Conservation (phyloP, 805 yeast genomes). For the Monosporozyma siamensis region DNA sequence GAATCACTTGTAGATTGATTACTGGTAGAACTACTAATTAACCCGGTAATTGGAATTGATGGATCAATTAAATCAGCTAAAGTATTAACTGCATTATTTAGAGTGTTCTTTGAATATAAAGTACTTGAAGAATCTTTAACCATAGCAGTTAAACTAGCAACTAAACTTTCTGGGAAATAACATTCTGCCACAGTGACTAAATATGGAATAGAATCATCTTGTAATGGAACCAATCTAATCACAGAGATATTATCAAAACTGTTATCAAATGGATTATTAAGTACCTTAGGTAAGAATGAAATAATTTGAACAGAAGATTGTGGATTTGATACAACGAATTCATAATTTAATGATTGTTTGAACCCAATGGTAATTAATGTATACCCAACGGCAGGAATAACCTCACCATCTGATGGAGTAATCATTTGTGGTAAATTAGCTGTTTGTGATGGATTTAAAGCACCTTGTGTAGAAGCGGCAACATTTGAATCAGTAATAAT, state of each 20-base stretch:
- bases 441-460: slow-evolving; percentile 13
- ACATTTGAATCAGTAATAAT: slow-evolving; percentile 32
- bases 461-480: slow-evolving; percentile 11
- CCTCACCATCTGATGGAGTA: not conserved
- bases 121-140: slow-evolving; percentile 44
- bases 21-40: slow-evolving; percentile 4
- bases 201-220: slow-evolving; percentile 38
- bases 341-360: slow-evolving; percentile 69
- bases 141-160: slow-evolving; percentile 41
- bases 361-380: slow-evolving; percentile 36
- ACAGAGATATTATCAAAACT: slow-evolving; percentile 2
- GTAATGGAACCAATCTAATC: slow-evolving; percentile 6
- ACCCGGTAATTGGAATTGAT: slow-evolving; percentile 25
- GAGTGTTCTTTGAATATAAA: slow-evolving; percentile 51
- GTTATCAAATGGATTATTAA: slow-evolving; percentile 41
- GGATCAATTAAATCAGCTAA: slow-evolving; percentile 65
- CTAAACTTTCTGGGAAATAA: slow-evolving; percentile 56
- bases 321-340: slow-evolving; percentile 75
- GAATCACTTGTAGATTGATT: not conserved
- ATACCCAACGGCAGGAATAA: slow-evolving; percentile 6
- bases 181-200: slow-evolving; percentile 83
- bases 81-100: slow-evolving; percentile 36
- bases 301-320: slow-evolving; percentile 68
- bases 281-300: slow-evolving; percentile 64
- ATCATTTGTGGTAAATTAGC: slow-evolving; percentile 4